A percentile compares a stretch with the other conserved stretches of the same genome.
phyloP scores from a whole-genome alignment of 2,329 filamentous ascomycete genomes.

The Botrytis pseudocinerea region DNA sequence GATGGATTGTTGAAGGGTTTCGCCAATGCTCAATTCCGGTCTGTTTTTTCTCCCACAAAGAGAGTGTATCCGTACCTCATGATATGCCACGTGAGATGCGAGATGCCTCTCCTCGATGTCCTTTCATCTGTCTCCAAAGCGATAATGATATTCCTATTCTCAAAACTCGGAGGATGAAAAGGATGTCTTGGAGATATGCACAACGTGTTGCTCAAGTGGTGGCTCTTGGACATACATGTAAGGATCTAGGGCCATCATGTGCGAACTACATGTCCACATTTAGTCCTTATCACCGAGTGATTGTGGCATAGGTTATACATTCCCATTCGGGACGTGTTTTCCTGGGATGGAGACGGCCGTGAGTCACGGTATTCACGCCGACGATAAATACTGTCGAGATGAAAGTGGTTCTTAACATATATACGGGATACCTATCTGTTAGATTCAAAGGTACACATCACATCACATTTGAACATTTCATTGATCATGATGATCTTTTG shows the following conservation, averaged over 20 bases:
- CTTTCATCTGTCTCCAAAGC: background rate
- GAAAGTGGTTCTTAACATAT: background rate
- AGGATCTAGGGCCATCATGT: background rate
- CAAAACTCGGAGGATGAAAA: background rate
- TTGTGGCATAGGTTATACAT: conserved; percentile 3
- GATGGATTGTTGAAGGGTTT: background rate
- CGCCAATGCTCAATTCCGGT: background rate
- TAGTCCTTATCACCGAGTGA: background rate
- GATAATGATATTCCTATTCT: background rate
- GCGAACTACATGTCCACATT: background rate
- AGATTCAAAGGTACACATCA: background rate
- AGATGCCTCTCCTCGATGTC: background rate
- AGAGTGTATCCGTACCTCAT: background rate
- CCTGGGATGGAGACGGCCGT: conserved; percentile 2
- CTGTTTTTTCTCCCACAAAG: background rate
- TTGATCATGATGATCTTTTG: conserved; percentile 1
- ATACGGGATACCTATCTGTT: background rate
- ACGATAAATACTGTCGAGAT: background rate
- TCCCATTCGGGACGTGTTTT: conserved; percentile 10
- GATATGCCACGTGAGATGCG: background rate
- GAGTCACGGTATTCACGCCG: background rate
- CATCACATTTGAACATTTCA: background rate
- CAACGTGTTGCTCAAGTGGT: background rate
- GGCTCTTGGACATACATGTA: background rate
- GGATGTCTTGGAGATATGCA: background rate